A percentile compares a stretch with the other conserved stretches of the same genome.
phyloP scores from a whole-genome alignment of 371 early-diverging fungal genomes.

The Mucor indicus region DNA sequence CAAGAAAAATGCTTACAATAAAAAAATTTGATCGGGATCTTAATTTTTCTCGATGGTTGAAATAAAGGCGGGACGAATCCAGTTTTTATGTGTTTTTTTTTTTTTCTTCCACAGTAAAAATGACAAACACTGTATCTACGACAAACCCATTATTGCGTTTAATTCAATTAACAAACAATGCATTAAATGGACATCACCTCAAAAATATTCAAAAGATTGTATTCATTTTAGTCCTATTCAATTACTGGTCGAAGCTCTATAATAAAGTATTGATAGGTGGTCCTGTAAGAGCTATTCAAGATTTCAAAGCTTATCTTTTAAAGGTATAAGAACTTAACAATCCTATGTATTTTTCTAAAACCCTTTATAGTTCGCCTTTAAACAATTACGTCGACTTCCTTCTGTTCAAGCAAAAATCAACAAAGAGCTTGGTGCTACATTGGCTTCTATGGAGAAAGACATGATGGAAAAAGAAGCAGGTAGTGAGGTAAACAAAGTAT shows the following conservation, averaged over 20 bases:
- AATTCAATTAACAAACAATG: conserved; percentile 2
- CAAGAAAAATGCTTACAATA: conserved; percentile 1
- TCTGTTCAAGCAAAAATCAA: conserved; percentile 56
- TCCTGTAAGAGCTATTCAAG: conserved; percentile 46
- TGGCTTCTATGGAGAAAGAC: conserved; percentile 74
- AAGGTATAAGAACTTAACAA: conserved; percentile 24
- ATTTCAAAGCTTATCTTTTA: conserved; percentile 42
- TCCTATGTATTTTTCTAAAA: background rate
- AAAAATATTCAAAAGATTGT: conserved; percentile 53
- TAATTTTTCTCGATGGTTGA: background rate
- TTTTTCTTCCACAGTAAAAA: background rate
- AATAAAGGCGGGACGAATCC: background rate
- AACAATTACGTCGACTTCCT: conserved; percentile 55
- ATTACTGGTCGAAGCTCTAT: conserved; percentile 52
- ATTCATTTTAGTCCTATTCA: conserved; percentile 54
- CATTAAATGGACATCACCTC: conserved; percentile 15
- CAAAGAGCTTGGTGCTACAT: conserved; percentile 62
- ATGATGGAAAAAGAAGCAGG: conserved; percentile 64
- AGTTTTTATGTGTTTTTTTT: conserved; percentile 5
- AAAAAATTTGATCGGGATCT: conserved; percentile 1
- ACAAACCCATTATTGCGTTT: conserved; percentile 8
- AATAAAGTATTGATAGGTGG: conserved; percentile 56
- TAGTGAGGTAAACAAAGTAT: conserved; percentile 53
- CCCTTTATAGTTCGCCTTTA: conserved; percentile 47
- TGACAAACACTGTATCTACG: conserved; percentile 2